Conservation (phyloP, 2,329 filamentous ascomycete genomes). For the Trichoderma brevicompactum region DNA sequence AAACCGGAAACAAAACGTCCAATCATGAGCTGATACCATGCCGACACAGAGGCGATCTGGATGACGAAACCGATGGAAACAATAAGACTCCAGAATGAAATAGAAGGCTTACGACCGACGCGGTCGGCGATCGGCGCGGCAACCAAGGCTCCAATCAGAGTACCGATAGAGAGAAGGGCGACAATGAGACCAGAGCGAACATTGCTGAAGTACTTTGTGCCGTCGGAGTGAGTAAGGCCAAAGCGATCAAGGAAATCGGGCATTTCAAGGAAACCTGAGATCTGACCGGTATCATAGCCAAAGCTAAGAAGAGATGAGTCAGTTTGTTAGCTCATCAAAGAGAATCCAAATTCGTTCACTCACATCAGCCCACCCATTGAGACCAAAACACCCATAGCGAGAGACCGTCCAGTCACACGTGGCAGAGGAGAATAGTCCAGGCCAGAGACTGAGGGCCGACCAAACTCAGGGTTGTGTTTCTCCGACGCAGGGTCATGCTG, state of each 20-base stretch:
- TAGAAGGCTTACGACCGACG: conserved; percentile 66
- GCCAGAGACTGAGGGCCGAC: conserved; percentile 43
- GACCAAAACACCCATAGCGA: conserved; percentile 47
- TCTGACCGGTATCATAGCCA: conserved; percentile 58
- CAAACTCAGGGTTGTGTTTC: conserved; percentile 38
- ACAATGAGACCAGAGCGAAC: conserved; percentile 64
- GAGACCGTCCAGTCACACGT: conserved; percentile 44
- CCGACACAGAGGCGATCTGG: conserved; percentile 58
- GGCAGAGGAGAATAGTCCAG: conserved; percentile 53
- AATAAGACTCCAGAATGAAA: conserved; percentile 64
- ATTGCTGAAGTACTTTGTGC: conserved; percentile 52
- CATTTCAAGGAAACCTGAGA: conserved; percentile 63
- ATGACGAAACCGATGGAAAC: conserved; percentile 70
- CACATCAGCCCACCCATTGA: conserved; percentile 53
- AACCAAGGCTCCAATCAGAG: conserved; percentile 62
- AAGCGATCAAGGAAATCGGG: conserved; percentile 59
- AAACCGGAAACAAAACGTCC: conserved; percentile 69
- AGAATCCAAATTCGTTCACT: conserved; percentile 28
- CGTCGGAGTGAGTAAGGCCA: conserved; percentile 47
- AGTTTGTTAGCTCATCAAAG: neutral
- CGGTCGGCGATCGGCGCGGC: conserved; percentile 68
- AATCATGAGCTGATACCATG: conserved; percentile 69
- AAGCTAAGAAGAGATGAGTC: conserved; percentile 37
- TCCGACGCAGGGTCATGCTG: conserved; percentile 48
- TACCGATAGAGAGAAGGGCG: conserved; percentile 62